Conservation (phyloP, 495 filamentous ascomycete species). For the Neurospora sp. region DNA sequence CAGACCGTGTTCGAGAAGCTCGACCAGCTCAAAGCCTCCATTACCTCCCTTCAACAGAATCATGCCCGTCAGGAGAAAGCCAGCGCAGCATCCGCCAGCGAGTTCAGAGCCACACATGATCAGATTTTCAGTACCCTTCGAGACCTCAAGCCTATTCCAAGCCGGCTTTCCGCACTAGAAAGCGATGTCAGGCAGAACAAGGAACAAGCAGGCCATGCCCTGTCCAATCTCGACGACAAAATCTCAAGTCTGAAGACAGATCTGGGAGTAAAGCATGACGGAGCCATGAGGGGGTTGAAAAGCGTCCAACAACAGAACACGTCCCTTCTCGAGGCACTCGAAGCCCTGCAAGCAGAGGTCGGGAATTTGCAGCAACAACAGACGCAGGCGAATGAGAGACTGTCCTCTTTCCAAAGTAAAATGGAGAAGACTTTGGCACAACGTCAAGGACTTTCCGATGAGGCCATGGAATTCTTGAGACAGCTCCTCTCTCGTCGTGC, state of each 20-base stretch:
- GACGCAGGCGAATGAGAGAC: background rate
- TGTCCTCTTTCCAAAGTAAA: constrained; percentile 7
- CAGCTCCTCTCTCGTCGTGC: constrained; percentile 6
- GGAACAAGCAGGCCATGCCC: background rate
- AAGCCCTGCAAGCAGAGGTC: constrained; percentile 12
- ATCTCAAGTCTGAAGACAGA: constrained; percentile 4
- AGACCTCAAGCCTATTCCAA: constrained; percentile 1
- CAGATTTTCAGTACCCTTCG: constrained; percentile 3
- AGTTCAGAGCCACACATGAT: constrained; percentile 11
- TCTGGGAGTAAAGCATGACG: constrained; percentile 1
- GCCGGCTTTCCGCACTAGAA: constrained; percentile 5
- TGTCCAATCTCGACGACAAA: constrained; percentile 6
- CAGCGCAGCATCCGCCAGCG: constrained; percentile 1
- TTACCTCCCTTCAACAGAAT: constrained; percentile 10
- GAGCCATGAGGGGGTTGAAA: constrained; percentile 1
- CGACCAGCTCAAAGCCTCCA: constrained; percentile 3
- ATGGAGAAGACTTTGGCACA: background rate
- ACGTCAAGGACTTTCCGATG: background rate
- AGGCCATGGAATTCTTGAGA: constrained; percentile 1
- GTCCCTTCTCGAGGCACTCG: constrained; percentile 6
- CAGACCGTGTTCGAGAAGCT: constrained; percentile 9
- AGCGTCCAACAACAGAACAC: constrained; percentile 8
- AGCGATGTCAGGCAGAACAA: constrained; percentile 4
- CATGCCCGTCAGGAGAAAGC: constrained; percentile 6
- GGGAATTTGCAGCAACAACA: constrained; percentile 7